Percentiles rank a stretch among this genome's conserved stretches.
Conservation (phyloP, 2,329 filamentous ascomycete species). For the Ophiosphaerella korrae region DNA sequence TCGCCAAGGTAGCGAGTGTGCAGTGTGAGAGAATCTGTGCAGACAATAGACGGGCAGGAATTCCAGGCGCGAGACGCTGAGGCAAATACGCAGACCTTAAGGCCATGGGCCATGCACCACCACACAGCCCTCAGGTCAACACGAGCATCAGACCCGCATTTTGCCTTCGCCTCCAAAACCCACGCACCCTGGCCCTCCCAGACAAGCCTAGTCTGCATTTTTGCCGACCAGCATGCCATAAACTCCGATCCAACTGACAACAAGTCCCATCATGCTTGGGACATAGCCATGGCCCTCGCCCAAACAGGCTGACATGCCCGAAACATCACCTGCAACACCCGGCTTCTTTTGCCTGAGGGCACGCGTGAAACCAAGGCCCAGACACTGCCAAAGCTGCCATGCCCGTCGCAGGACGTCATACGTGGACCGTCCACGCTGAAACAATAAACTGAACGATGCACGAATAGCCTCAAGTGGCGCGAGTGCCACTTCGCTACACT, state of each 20-base stretch:
- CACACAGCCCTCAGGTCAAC: constrained; percentile 5
- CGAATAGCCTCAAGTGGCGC: constrained; percentile 6
- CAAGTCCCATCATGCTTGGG: no score
- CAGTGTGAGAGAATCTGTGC: no score
- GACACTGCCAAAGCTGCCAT: background rate
- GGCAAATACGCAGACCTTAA: constrained; percentile 12
- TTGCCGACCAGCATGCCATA: background rate
- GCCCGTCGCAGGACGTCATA: constrained; percentile 22
- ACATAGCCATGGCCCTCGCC: background rate
- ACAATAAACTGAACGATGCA: constrained; percentile 2
- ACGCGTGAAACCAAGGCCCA: background rate
- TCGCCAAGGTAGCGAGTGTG: background rate
- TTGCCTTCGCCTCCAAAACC: constrained; percentile 1
- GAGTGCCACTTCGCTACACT: background rate
- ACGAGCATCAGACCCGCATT: constrained; percentile 10
- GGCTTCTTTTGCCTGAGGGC: background rate
- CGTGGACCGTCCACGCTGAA: constrained; percentile 7
- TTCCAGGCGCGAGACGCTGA: background rate
- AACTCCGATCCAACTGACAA: no score
- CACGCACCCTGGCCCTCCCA: no score
- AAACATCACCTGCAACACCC: background rate
- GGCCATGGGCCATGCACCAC: constrained; percentile 5
- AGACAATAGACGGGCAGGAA: background rate
- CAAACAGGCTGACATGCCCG: background rate
- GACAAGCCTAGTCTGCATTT: background rate